phyloP scores from a whole-genome alignment of 306 rosid species.

The Vigna unguiculata region DNA sequence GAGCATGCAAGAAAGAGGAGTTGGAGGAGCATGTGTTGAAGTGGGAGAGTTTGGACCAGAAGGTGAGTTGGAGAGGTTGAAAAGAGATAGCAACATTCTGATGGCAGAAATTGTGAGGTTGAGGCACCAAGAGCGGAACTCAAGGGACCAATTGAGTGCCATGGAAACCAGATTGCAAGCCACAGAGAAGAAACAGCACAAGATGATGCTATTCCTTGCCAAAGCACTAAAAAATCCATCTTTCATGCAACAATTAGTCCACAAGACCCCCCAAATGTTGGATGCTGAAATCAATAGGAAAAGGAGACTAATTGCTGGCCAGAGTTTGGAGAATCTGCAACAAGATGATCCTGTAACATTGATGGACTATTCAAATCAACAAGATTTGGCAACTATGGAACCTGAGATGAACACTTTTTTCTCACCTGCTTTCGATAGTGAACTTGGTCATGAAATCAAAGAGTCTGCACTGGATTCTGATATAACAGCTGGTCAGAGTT shows the following conservation, averaged over 20 bases:
- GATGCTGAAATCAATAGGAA: slow-evolving; percentile 57
- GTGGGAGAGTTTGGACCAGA: slow-evolving; percentile 53
- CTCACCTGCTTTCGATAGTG: slow-evolving; percentile 47
- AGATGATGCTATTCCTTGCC: slow-evolving; percentile 66
- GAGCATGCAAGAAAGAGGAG: slow-evolving; percentile 10
- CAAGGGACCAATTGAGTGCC: slow-evolving; percentile 48
- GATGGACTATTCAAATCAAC: slow-evolving; percentile 38
- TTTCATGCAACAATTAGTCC: slow-evolving; percentile 52
- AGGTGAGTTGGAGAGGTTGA: slow-evolving; percentile 61
- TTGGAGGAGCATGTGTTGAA: slow-evolving; percentile 57
- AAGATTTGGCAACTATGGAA: slow-evolving; percentile 37
- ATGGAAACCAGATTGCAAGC: slow-evolving; percentile 66
- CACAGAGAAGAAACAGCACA: slow-evolving; percentile 72
- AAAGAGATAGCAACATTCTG: slow-evolving; percentile 58
- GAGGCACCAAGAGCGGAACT: slow-evolving; percentile 69
- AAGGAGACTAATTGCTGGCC: slow-evolving; percentile 61
- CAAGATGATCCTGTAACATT: slow-evolving; percentile 41
- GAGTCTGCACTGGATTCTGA: slow-evolving; percentile 42
- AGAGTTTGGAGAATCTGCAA: slow-evolving; percentile 59
- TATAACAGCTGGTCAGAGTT: neutral
- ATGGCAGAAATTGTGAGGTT: slow-evolving; percentile 64
- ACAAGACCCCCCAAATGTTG: slow-evolving; percentile 40
- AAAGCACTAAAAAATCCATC: slow-evolving; percentile 62
- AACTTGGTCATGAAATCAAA: slow-evolving; percentile 48
- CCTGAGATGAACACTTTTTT: slow-evolving; percentile 38